Percentiles rank a stretch among this genome's conserved stretches.
These are phyloP conservation scores for Vachellia pachyceras DNA, from an alignment of 306 rosid genomes.

Conservation along the genomic window DNA sequence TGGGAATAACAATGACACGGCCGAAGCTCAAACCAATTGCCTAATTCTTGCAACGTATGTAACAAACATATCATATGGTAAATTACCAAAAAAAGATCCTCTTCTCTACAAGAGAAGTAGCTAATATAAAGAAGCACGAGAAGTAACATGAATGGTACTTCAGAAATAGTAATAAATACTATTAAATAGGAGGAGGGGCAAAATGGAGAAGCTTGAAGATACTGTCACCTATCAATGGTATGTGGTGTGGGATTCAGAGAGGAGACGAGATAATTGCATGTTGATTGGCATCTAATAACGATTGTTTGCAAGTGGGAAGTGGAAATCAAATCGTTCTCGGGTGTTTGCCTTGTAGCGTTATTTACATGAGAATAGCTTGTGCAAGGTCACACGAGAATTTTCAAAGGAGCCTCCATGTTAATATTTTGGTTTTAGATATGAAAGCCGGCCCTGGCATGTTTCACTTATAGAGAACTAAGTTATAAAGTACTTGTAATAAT, in stretches of 20 bases:
- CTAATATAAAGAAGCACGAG: too few relatives aligned
- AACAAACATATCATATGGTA: conserved; percentile 13
- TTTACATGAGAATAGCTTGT: background rate
- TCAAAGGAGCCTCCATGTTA: background rate
- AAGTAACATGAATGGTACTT: conserved; percentile 44
- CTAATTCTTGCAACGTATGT: background rate
- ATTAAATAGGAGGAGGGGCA: conserved; percentile 40
- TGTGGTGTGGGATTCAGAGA: conserved; percentile 70
- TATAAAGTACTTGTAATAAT: too few relatives aligned
- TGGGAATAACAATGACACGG: conserved; percentile 41
- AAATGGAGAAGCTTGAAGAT: conserved; percentile 25
- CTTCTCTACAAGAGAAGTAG: conserved; percentile 1
- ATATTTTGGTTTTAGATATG: too few relatives aligned
- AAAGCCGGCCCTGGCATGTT: too few relatives aligned
- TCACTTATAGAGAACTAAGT: too few relatives aligned
- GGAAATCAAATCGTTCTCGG: conserved; percentile 43
- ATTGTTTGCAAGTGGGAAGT: conserved; percentile 48
- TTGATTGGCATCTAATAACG: conserved; percentile 55
- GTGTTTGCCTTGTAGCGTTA: background rate
- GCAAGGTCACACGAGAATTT: conserved; percentile 11
- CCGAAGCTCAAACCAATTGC: conserved; percentile 44
- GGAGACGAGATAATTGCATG: conserved; percentile 72
- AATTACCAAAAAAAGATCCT: conserved; percentile 56
- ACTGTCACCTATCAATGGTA: conserved; percentile 29
- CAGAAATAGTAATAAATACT: background rate